Conservation (phyloP, 108 stramenopile genomes). For the Nannochloropsis gaditana region DNA sequence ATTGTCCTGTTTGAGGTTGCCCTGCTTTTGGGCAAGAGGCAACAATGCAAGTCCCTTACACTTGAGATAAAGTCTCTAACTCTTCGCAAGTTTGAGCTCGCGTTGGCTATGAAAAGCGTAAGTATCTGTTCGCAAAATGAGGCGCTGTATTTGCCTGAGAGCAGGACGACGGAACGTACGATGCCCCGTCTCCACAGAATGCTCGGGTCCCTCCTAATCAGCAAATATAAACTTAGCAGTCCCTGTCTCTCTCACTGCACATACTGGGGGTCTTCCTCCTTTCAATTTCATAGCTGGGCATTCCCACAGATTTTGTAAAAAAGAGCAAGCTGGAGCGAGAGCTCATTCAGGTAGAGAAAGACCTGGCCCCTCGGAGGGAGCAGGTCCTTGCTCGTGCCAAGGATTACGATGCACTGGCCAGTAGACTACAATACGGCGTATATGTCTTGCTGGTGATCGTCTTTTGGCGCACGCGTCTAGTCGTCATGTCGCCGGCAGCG, state of each 20-base stretch:
- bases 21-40: not conserved
- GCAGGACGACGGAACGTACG: not conserved
- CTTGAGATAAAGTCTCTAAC: not conserved
- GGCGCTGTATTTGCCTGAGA: not conserved
- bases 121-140: not conserved
- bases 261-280: not conserved
- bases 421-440: not conserved
- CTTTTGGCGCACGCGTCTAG: not conserved
- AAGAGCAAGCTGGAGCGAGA: not conserved
- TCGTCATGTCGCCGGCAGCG: not conserved
- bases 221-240: too few relatives aligned
- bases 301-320: not conserved
- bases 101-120: not conserved
- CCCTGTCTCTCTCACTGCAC: too few relatives aligned
- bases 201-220: not conserved
- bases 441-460: not conserved
- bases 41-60: not conserved
- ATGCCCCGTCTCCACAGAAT: not conserved
- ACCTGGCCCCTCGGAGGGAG: conserved; percentile 19
- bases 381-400: not conserved
- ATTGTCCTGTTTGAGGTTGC: not conserved
- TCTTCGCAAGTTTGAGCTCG: not conserved
- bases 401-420: not conserved
- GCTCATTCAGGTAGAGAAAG: not conserved
- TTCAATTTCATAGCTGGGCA: conserved; percentile 1